phyloP scores from a whole-genome alignment of 83 land plant species.

The Picea abies region DNA sequence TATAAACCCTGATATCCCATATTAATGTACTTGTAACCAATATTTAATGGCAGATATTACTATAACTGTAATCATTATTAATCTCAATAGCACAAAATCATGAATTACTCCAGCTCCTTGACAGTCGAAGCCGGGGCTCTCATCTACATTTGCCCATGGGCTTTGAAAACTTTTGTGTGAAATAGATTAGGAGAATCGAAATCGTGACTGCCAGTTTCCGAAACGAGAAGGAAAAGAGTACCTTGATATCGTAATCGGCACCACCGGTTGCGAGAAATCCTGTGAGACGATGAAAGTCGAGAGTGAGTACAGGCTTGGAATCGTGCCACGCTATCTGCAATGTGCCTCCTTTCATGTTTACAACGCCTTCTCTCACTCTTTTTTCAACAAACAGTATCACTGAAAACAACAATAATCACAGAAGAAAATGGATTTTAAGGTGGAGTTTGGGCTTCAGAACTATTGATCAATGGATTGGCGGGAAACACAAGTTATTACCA shows the following conservation, averaged over 20 bases:
- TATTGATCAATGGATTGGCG: neutral
- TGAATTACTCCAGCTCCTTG: too few relatives aligned
- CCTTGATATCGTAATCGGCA: conserved; percentile 95
- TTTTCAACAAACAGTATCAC: neutral
- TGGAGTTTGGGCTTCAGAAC: too few relatives aligned
- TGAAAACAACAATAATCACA: neutral
- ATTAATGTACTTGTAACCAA: too few relatives aligned
- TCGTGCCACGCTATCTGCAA: conserved; percentile 97
- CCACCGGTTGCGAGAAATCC: conserved; percentile 93
- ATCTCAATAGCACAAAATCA: too few relatives aligned
- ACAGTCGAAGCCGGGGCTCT: too few relatives aligned
- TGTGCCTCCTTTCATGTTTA: conserved; percentile 79
- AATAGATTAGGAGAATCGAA: neutral
- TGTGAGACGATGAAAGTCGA: conserved; percentile 80
- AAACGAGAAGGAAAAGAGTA: conserved; percentile 13
- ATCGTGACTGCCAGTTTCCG: too few relatives aligned
- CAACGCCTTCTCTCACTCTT: neutral
- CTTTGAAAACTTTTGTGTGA: neutral
- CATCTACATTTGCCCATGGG: too few relatives aligned
- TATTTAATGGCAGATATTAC: too few relatives aligned
- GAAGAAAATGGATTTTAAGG: neutral
- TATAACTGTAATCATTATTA: too few relatives aligned
- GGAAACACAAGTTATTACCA: neutral
- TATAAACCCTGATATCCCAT: too few relatives aligned
- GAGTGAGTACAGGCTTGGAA: conserved; percentile 82